Evolutionary conservation across 2,329 filamentous ascomycete genomes (phyloP).

Genomic region (Beauveria medogensis): DNA sequence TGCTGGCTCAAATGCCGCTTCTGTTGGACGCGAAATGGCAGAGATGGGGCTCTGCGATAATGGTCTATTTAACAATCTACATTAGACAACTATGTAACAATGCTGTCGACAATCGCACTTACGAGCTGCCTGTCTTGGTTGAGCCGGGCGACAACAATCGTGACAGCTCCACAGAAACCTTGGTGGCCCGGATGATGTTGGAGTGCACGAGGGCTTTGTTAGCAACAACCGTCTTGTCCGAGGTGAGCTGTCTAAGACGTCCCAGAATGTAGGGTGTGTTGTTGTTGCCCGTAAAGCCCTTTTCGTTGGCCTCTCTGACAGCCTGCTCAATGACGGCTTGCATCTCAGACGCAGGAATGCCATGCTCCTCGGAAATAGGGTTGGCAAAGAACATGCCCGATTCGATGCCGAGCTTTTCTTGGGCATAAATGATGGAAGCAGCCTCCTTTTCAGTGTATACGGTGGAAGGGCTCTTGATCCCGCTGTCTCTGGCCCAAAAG

Average conservation of each 20-base stretch:
- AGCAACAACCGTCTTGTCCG: constrained; percentile 61
- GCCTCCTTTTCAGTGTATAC: constrained; percentile 72
- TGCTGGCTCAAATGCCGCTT: background rate
- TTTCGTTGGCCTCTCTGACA: constrained; percentile 53
- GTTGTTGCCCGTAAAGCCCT: constrained; percentile 61
- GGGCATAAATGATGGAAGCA: constrained; percentile 78
- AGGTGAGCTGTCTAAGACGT: constrained; percentile 71
- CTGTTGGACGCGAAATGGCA: background rate
- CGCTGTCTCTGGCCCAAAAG: constrained; percentile 87
- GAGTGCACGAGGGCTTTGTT: constrained; percentile 57
- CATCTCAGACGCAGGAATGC: constrained; percentile 65
- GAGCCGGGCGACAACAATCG: constrained; percentile 29
- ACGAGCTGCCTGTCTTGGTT: constrained; percentile 25
- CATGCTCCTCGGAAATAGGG: constrained; percentile 65
- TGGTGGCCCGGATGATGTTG: constrained; percentile 48
- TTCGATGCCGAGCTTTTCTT: constrained; percentile 61
- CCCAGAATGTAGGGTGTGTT: constrained; percentile 80
- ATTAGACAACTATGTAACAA: constrained; percentile 26
- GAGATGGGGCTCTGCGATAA: background rate
- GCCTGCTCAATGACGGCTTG: constrained; percentile 60
- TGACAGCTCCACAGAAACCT: constrained; percentile 46
- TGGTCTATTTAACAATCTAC: constrained; percentile 23
- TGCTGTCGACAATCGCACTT: constrained; percentile 24
- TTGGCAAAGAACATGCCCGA: constrained; percentile 86
- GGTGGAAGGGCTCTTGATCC: constrained; percentile 66